Evolutionary conservation across 192 early-diverging fungal species (phyloP).

Genomic region (Haplosporangium gracile): DNA sequence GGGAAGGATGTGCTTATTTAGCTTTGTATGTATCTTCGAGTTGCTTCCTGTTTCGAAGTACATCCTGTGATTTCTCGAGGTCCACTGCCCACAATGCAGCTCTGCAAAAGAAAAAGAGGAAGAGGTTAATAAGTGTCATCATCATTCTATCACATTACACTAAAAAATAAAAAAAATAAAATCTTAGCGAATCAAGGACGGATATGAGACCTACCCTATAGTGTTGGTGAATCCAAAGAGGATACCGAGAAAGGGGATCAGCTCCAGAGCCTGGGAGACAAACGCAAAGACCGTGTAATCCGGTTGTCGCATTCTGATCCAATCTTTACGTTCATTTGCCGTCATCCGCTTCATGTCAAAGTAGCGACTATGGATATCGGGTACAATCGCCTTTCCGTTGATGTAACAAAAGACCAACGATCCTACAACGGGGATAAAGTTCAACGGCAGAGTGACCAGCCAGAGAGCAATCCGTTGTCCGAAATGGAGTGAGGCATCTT

Average conservation of each 20-base stretch:
- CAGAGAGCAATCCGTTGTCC: constrained; percentile 29
- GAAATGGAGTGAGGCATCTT: constrained; percentile 10
- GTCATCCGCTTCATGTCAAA: constrained; percentile 41
- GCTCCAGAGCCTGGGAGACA: constrained; percentile 29
- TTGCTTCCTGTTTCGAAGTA: constrained; percentile 22
- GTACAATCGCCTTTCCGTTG: constrained; percentile 28
- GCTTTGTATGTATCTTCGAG: constrained; percentile 10
- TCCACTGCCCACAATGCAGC: constrained; percentile 39
- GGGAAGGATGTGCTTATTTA: background rate
- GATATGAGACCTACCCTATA: constrained; percentile 21
- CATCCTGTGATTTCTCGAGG: constrained; percentile 26
- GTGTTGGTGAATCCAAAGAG: constrained; percentile 44
- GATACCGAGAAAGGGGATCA: constrained; percentile 32
- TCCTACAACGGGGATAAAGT: constrained; percentile 32
- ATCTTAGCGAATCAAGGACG: background rate
- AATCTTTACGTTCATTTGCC: constrained; percentile 18
- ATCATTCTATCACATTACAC: background rate
- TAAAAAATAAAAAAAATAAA: background rate
- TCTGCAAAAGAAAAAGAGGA: background rate
- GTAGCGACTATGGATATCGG: constrained; percentile 29
- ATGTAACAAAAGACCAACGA: constrained; percentile 36
- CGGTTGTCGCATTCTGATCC: constrained; percentile 20
- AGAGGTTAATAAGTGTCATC: background rate
- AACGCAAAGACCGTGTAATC: constrained; percentile 30
- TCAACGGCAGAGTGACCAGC: constrained; percentile 37